Conservation (phyloP, 106 monocot genomes). For the Alisma plantagoaquatica region DNA sequence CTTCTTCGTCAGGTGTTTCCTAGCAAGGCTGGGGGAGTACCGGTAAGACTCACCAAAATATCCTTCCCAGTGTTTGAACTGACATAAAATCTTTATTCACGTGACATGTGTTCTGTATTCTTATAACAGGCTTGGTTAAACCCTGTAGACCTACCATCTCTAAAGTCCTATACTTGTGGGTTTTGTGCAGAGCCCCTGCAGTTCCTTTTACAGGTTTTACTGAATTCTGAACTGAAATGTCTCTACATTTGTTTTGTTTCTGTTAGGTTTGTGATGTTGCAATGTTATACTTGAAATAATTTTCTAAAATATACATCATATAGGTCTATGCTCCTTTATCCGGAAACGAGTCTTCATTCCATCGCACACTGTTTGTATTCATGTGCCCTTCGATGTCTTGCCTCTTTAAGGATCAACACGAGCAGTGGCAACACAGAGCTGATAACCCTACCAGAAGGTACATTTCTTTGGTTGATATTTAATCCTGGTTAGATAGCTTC, state of each 20-base stretch:
- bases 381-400: slow-evolving; percentile 91
- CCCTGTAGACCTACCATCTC: slow-evolving; percentile 51
- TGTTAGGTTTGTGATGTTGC: not conserved
- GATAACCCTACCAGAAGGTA: slow-evolving; percentile 61
- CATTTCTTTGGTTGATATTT: too few species aligned
- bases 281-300: too few species aligned
- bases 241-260: not conserved
- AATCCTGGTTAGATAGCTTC: too few species aligned
- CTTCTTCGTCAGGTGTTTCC: slow-evolving; percentile 82
- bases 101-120: not conserved
- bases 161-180: slow-evolving; percentile 43
- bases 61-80: not conserved
- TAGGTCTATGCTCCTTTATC: slow-evolving; percentile 79
- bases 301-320: slow-evolving; percentile 1
- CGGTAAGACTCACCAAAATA: slow-evolving; percentile 27
- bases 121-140: slow-evolving; percentile 71
- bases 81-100: not conserved
- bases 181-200: slow-evolving; percentile 81
- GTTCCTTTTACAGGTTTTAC: slow-evolving; percentile 74
- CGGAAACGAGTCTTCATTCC: slow-evolving; percentile 57
- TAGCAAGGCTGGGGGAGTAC: slow-evolving; percentile 80
- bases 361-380: slow-evolving; percentile 78
- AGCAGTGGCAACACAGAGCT: slow-evolving; percentile 61
- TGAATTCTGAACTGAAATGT: not conserved
- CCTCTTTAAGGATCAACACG: slow-evolving; percentile 76